These are phyloP conservation scores for Saccharomycodes ludwigii DNA, from an alignment of 805 yeast genomes.

Conservation along the genomic window DNA sequence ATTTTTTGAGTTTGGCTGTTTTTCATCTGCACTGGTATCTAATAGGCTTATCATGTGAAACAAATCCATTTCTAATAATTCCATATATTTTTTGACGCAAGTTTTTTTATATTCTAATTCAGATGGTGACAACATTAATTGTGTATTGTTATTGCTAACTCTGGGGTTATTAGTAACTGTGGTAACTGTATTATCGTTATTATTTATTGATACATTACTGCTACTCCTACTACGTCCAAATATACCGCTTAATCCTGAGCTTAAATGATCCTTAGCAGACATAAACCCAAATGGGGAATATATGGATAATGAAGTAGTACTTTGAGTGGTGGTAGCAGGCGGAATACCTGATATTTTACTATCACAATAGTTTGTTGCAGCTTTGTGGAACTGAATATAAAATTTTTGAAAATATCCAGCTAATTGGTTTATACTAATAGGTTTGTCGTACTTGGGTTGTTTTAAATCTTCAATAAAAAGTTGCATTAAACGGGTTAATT, in stretches of 20 bases:
- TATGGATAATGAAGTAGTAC: slow-evolving; percentile 9
- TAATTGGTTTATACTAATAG: slow-evolving; percentile 18
- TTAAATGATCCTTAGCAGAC: slow-evolving; percentile 18
- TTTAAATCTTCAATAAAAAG: slow-evolving; percentile 20
- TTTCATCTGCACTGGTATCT: slow-evolving; percentile 24
- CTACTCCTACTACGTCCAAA: slow-evolving; percentile 24
- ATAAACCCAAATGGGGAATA: no score
- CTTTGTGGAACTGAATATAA: slow-evolving; percentile 19
- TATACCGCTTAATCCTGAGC: slow-evolving; percentile 24
- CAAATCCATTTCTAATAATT: slow-evolving; percentile 19
- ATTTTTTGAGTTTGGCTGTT: slow-evolving; percentile 8
- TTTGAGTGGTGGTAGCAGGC: background rate
- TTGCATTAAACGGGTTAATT: slow-evolving; percentile 16
- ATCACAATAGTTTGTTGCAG: no score
- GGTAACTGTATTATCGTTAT: background rate
- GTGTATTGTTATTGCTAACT: slow-evolving; percentile 14
- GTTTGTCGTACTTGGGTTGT: slow-evolving; percentile 23
- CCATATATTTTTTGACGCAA: slow-evolving; percentile 19
- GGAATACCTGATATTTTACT: no score
- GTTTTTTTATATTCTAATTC: slow-evolving; percentile 19
- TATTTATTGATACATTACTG: slow-evolving; percentile 6
- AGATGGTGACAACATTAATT: slow-evolving; percentile 19
- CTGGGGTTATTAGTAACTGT: no score
- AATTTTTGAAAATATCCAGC: slow-evolving; percentile 21
- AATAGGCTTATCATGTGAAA: slow-evolving; percentile 19